These are phyloP conservation scores for Kwoniella heveanensis DNA, from an alignment of 768 basidiomycete genomes.

Conservation along the genomic window DNA sequence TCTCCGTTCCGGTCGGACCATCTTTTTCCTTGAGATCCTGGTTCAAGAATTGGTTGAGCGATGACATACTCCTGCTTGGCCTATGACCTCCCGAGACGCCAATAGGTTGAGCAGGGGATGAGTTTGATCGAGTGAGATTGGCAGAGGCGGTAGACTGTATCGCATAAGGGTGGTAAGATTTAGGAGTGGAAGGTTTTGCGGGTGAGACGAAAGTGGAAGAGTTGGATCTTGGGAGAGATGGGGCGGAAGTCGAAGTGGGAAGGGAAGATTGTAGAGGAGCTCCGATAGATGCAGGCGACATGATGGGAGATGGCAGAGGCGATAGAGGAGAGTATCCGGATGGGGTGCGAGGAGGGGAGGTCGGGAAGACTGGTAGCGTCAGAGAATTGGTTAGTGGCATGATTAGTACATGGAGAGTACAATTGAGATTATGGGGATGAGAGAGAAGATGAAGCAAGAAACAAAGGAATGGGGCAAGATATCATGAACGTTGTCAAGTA, in stretches of 20 bases:
- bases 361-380: slow-evolving; percentile 12
- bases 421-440: no score
- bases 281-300: slow-evolving; percentile 19
- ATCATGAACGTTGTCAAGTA: no score
- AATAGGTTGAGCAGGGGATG: slow-evolving; percentile 39
- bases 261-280: neutral
- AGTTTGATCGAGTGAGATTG: slow-evolving; percentile 47
- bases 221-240: slow-evolving; percentile 7
- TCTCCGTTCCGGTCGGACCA: neutral
- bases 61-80: slow-evolving; percentile 36
- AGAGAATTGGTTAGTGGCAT: slow-evolving; percentile 15
- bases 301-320: slow-evolving; percentile 17
- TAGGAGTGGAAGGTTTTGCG: slow-evolving; percentile 18
- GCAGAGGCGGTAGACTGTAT: slow-evolving; percentile 47
- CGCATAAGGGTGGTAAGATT: slow-evolving; percentile 46
- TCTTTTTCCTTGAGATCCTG: no score
- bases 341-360: slow-evolving; percentile 9
- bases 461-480: neutral
- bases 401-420: neutral
- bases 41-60: slow-evolving; percentile 17
- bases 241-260: slow-evolving; percentile 12
- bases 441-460: no score
- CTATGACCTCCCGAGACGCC: slow-evolving; percentile 26
- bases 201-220: slow-evolving; percentile 6
- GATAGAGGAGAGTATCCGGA: neutral